Evolutionary conservation across 2,329 filamentous ascomycete species (phyloP), one percentile per base, ranked within the genome.

Genomic region (Kalmusia sp.): DNA sequence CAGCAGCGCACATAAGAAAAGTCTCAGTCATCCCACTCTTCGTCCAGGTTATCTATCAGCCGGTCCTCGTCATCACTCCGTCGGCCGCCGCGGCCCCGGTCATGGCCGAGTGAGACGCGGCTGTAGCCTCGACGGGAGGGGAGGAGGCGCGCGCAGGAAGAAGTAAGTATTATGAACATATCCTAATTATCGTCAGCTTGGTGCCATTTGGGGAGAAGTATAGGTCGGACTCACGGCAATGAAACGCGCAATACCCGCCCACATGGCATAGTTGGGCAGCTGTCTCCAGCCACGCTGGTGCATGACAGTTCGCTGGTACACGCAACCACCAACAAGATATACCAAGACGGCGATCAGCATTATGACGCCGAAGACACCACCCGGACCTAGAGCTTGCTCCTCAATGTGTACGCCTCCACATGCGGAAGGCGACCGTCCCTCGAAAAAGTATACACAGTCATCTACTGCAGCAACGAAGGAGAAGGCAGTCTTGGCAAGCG

Each of bases 211-310:
- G 2, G 14, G 8, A 47, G 25, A 17, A 2, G 24, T n/a, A 25
- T 27, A 15, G 37, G 11, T 9, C 9, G n/a, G 45, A 24, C 65
- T 55, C 84, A 95, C 93, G 81, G 84, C 89, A 67, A 96, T 77
- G 72, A 96, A 96, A 63, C 84, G 87, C 77, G 90, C 87, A 57
- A 97, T 90, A 49, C 92, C 89, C 25, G 91, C 87, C 95, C 95
- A 99, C 63, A 97, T 84, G 64, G 85, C 87, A 78, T 95, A 97
- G 77, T 99, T 98, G 48, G 95, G 95, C 63, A 97, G 79, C 75
- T 99, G 95, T 63, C 91, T 86, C 95, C 93, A 98, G 41, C 95
- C 95, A 57, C 95, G 84, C 65, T 96, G 92, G 73, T 99, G 91
- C 76, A 93, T 89, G 52, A 99, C 93, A 27, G 92, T 96, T 54